phyloP scores from a whole-genome alignment of 2,329 filamentous ascomycete genomes.

The Emergomyces pasteurianus region DNA sequence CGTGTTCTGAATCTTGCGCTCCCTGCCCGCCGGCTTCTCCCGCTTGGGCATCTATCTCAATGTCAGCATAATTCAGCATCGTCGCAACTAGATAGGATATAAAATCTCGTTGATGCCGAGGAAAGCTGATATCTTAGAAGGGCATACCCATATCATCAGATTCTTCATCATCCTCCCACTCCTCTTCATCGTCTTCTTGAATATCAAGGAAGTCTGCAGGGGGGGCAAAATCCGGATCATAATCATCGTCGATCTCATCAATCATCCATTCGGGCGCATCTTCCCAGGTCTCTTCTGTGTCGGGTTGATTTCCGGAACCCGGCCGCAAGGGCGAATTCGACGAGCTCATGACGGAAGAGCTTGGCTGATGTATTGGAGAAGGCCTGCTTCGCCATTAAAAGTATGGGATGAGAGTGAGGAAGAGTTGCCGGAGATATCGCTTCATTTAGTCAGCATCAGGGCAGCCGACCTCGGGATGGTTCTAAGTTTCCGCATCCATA shows the following conservation, averaged over 20 bases:
- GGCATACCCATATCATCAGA: background rate
- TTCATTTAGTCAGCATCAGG: background rate
- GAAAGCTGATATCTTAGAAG: background rate
- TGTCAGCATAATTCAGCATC: background rate
- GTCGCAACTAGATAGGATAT: background rate
- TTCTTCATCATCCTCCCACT: background rate
- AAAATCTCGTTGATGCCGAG: background rate
- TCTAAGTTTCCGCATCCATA: background rate
- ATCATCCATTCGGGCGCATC: background rate
- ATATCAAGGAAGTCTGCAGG: constrained; percentile 26
- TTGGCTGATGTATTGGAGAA: background rate
- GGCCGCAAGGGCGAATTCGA: background rate
- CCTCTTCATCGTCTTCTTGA: constrained; percentile 21
- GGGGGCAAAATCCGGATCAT: constrained; percentile 40
- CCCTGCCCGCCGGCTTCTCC: background rate
- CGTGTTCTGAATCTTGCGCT: background rate
- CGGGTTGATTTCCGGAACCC: background rate
- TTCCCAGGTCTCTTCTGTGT: background rate
- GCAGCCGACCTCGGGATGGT: background rate
- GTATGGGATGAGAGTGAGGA: background rate
- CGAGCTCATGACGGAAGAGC: background rate
- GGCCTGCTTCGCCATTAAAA: background rate
- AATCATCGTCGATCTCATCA: background rate
- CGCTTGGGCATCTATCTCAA: background rate
- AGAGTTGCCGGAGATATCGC: no score